These are phyloP conservation scores for Rhodotorula mucilaginosa DNA, from an alignment of 1,284 basidiomycete genomes.

Conservation along the genomic window DNA sequence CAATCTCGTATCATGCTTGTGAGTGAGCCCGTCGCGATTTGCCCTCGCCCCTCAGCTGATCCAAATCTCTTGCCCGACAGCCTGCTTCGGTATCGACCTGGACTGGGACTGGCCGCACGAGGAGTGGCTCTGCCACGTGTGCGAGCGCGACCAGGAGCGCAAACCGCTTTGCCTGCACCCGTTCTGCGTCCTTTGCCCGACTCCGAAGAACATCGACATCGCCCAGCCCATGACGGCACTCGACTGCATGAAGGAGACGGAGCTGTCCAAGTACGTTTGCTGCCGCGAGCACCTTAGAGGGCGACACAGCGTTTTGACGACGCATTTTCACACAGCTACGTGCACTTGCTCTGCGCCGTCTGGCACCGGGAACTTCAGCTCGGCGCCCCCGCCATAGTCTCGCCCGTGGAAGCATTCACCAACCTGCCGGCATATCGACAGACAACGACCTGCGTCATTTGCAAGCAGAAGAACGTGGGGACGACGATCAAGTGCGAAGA, in stretches of 20 bases:
- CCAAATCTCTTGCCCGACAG: not conserved
- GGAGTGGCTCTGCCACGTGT: conserved; percentile 42
- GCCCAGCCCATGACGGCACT: conserved; percentile 55
- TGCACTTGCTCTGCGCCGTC: conserved; percentile 82
- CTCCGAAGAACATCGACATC: conserved; percentile 58
- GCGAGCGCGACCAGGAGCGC: conserved; percentile 25
- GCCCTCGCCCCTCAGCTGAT: not conserved
- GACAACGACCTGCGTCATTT: conserved; percentile 51
- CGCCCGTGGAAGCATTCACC: conserved; percentile 86
- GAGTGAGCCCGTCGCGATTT: not conserved
- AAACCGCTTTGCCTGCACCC: conserved; percentile 43
- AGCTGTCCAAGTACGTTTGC: conserved; percentile 56
- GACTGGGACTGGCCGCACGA: conserved; percentile 27
- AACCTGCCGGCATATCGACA: conserved; percentile 50
- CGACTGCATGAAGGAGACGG: conserved; percentile 86
- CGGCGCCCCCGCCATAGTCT: conserved; percentile 64
- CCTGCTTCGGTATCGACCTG: conserved; percentile 40
- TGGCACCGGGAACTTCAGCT: conserved; percentile 81
- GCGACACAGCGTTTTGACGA: not conserved
- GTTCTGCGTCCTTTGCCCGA: conserved; percentile 50
- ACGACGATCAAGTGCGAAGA: conserved; percentile 80
- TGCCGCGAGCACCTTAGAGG: not conserved
- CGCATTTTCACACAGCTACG: conserved; percentile 66
- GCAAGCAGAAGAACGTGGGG: conserved; percentile 67
- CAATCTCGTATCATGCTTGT: conserved; percentile 38